These are phyloP conservation scores for Crithidia acanthocephali DNA, from an alignment of 208 protist genomes.

Conservation along the genomic window DNA sequence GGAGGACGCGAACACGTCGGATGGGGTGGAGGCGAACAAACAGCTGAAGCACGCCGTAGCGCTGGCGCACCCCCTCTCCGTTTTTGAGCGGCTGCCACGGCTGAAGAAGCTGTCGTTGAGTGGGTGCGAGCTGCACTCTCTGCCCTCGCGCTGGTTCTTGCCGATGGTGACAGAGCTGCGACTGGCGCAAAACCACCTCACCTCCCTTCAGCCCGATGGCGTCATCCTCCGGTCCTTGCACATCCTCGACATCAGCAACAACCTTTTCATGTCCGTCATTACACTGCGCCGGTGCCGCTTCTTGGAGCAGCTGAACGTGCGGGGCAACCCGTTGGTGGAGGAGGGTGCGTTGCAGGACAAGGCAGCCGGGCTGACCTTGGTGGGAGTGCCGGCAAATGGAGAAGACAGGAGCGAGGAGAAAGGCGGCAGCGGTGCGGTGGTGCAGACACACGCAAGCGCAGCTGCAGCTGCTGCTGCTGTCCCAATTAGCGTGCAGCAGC, in stretches of 20 bases:
- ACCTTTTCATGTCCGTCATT: constrained; percentile 45
- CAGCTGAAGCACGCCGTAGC: constrained; percentile 14
- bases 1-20: constrained; percentile 14
- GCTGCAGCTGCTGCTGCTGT: not conserved
- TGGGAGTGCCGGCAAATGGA: no score
- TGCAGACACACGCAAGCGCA: not conserved
- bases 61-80: constrained; percentile 71
- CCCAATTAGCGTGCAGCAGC: constrained; percentile 31
- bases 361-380: not conserved
- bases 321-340: constrained; percentile 69
- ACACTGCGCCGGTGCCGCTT: constrained; percentile 83
- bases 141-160: constrained; percentile 83
- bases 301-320: constrained; percentile 66
- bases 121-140: constrained; percentile 57
- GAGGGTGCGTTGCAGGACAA: constrained; percentile 19
- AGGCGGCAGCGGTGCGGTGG: no score
- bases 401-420: not conserved
- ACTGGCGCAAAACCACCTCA: constrained; percentile 69
- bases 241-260: constrained; percentile 86
- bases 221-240: constrained; percentile 84
- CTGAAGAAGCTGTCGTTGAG: constrained; percentile 87
- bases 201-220: constrained; percentile 75
- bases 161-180: constrained; percentile 80
- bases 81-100: constrained; percentile 61
- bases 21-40: constrained; percentile 15